These are phyloP conservation scores for Cavenderia fasciculata DNA, from an alignment of 78 protist genomes.

Conservation along the genomic window DNA sequence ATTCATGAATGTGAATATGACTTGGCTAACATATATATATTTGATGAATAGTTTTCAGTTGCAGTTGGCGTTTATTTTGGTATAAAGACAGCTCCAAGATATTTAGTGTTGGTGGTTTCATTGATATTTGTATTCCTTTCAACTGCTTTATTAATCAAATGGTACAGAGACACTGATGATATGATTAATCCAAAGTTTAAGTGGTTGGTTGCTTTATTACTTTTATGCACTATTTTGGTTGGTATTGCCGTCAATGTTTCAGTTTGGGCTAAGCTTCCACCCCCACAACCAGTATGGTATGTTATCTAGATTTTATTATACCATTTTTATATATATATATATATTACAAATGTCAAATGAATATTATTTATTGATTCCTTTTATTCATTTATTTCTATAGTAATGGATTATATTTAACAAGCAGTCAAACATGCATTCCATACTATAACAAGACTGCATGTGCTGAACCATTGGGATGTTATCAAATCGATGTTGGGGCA, in stretches of 20 bases:
- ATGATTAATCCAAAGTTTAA: slow-evolving; percentile 71
- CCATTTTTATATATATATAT: not conserved
- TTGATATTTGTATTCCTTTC: not conserved
- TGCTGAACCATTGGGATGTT: slow-evolving; percentile 5
- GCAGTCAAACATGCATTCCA: not conserved
- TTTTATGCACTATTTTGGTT: slow-evolving; percentile 5
- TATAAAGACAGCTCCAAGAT: slow-evolving; percentile 20
- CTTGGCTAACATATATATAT: not conserved
- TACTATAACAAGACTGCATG: not conserved
- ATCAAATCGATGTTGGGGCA: not conserved
- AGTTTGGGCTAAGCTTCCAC: slow-evolving; percentile 50
- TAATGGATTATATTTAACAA: not conserved
- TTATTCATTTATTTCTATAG: not conserved
- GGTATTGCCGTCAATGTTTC: slow-evolving; percentile 30
- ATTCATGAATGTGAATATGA: not conserved
- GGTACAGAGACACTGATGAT: slow-evolving; percentile 77
- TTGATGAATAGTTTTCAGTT: slow-evolving; percentile 44
- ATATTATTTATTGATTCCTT: not conserved
- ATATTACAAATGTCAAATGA: not conserved
- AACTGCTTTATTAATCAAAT: slow-evolving; percentile 30
- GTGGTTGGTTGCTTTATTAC: slow-evolving; percentile 14
- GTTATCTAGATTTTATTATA: not conserved
- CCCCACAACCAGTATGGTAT: slow-evolving; percentile 19
- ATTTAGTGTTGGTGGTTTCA: slow-evolving; percentile 42
- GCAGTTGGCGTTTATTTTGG: slow-evolving; percentile 68